phyloP scores from a whole-genome alignment of 1,284 basidiomycete genomes.

The Leucoagaricus sp. region DNA sequence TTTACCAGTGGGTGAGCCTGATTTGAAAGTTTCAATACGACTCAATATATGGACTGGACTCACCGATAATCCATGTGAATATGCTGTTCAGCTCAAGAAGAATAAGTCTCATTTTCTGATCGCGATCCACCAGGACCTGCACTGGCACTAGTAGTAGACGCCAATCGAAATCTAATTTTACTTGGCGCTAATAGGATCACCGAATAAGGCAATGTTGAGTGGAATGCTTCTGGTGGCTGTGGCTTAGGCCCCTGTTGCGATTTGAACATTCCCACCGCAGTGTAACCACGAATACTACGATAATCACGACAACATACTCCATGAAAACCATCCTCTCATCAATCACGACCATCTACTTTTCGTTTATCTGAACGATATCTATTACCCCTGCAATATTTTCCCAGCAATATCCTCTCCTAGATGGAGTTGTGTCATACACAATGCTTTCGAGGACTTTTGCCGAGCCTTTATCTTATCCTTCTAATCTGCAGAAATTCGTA shows the following conservation, averaged over 20 bases:
- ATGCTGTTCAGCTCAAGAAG: too few species aligned
- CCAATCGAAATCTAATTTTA: neutral
- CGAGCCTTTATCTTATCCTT: neutral
- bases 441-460: neutral
- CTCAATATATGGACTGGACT: too few species aligned
- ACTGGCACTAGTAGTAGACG: too few species aligned
- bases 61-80: too few species aligned
- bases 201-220: conserved; percentile 15
- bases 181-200: neutral
- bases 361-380: conserved; percentile 5
- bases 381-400: neutral
- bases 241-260: neutral
- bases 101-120: too few species aligned
- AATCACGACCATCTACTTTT: neutral
- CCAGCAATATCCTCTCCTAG: neutral
- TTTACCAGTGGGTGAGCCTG: too few species aligned
- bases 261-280: neutral
- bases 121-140: too few species aligned
- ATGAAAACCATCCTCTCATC: conserved; percentile 2
- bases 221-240: conserved; percentile 10
- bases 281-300: conserved; percentile 5
- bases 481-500: neutral
- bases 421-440: conserved; percentile 3
- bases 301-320: neutral
- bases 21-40: too few species aligned